A percentile compares a stretch with the other conserved stretches of the same genome.
Conservation (phyloP, 2,329 filamentous ascomycete species). For the Neonectria ditissima region DNA sequence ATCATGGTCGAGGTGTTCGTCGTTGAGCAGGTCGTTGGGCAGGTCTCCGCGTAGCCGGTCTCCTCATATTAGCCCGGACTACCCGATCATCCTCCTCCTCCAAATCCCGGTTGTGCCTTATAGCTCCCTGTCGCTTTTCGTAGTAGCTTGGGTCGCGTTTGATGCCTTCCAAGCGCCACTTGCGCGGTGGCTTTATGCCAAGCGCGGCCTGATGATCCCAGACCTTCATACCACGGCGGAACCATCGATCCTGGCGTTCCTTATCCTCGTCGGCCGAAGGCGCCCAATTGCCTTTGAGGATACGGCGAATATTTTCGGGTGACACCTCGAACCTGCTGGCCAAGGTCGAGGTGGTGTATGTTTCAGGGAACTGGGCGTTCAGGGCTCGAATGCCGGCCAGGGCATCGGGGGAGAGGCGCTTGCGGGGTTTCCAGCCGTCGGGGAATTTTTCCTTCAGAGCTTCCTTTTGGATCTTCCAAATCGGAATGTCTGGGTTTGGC, state of each 20-base stretch:
- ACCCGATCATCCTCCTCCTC: conserved; percentile 46
- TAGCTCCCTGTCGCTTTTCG: conserved; percentile 46
- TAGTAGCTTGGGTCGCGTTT: conserved; percentile 59
- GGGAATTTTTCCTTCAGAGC: conserved; percentile 83
- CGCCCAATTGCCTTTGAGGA: conserved; percentile 83
- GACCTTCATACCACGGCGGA: conserved; percentile 68
- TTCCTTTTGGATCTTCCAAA: conserved; percentile 82
- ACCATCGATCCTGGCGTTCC: conserved; percentile 71
- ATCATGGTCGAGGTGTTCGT: conserved; percentile 2
- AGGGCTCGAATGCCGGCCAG: conserved; percentile 89
- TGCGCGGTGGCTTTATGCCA: conserved; percentile 70
- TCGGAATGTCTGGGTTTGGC: conserved; percentile 52
- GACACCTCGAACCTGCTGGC: conserved; percentile 87
- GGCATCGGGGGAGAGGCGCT: conserved; percentile 91
- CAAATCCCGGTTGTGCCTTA: conserved; percentile 45
- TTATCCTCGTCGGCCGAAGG: conserved; percentile 70
- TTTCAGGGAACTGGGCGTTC: conserved; percentile 79
- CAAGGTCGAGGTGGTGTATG: conserved; percentile 80
- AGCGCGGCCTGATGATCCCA: conserved; percentile 71
- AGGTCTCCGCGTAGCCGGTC: not conserved
- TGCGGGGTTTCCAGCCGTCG: conserved; percentile 83
- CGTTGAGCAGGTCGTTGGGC: not conserved
- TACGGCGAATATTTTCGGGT: conserved; percentile 86
- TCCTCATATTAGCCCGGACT: conserved; percentile 21
- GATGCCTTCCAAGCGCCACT: conserved; percentile 69